Conservation (phyloP, 371 early-diverging fungal genomes). For the Zychaea mexicana region DNA sequence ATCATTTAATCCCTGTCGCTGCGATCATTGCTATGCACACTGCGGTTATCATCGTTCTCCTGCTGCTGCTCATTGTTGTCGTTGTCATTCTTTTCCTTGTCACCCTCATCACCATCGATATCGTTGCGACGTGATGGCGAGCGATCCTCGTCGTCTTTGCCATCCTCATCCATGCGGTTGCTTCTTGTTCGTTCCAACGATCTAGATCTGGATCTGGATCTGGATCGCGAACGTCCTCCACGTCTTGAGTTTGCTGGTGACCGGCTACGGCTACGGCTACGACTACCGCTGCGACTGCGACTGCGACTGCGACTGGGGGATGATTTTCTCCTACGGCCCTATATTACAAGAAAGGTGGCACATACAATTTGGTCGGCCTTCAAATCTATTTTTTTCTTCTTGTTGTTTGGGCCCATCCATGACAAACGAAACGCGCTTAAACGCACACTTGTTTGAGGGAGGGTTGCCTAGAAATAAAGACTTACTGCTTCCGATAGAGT, state of each 20-base stretch:
- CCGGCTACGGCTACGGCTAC: not conserved
- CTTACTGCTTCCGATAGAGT: slow-evolving; percentile 69
- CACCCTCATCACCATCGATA: not conserved
- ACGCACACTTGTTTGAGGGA: no score
- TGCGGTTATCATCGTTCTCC: not conserved
- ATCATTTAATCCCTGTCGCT: no score
- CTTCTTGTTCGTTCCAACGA: slow-evolving; percentile 1
- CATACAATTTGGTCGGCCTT: not conserved
- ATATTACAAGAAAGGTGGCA: not conserved
- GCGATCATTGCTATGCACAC: not conserved
- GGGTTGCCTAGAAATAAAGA: no score
- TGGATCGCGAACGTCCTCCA: slow-evolving; percentile 3
- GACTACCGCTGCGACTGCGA: no score
- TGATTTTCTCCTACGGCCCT: slow-evolving; percentile 7
- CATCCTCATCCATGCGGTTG: not conserved
- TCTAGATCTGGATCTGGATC: slow-evolving; percentile 6
- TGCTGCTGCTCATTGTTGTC: no score
- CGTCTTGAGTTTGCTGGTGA: not conserved
- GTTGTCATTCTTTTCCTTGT: no score
- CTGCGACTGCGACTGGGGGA: slow-evolving; percentile 1
- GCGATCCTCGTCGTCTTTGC: not conserved
- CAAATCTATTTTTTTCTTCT: no score
- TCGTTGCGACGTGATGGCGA: not conserved
- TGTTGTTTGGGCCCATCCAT: no score
- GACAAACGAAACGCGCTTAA: no score